Percentiles rank a stretch among this genome's conserved stretches.
Conservation (phyloP, 2,329 filamentous ascomycete species). For the Didymellaceae sp. region DNA sequence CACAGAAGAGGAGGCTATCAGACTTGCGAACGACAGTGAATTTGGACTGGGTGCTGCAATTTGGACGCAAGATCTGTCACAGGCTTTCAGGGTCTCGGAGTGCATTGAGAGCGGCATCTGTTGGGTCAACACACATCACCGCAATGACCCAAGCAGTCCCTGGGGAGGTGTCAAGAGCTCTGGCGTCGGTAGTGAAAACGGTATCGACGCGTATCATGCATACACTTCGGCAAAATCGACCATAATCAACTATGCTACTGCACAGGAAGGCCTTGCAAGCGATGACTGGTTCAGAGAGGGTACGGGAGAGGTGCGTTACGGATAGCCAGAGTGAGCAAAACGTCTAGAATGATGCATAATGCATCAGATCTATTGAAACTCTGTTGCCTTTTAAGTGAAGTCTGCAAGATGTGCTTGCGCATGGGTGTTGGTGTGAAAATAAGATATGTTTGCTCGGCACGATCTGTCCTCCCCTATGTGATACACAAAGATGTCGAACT, state of each 20-base stretch:
- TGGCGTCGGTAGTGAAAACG: slow-evolving; percentile 76
- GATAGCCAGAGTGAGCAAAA: slow-evolving; percentile 31
- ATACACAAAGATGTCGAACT: no score
- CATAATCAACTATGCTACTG: slow-evolving; percentile 71
- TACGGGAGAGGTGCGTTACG: slow-evolving; percentile 64
- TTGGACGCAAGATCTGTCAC: slow-evolving; percentile 58
- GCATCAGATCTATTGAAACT: neutral
- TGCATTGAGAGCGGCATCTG: slow-evolving; percentile 58
- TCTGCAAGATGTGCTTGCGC: no score
- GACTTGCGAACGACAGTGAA: slow-evolving; percentile 57
- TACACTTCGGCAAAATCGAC: slow-evolving; percentile 67
- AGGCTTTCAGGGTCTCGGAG: slow-evolving; percentile 56
- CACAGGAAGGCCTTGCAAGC: slow-evolving; percentile 57
- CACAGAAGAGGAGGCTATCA: slow-evolving; percentile 55
- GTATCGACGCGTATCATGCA: slow-evolving; percentile 58
- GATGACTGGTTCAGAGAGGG: slow-evolving; percentile 65
- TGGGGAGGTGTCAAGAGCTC: slow-evolving; percentile 70
- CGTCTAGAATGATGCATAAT: neutral
- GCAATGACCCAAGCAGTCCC: slow-evolving; percentile 74
- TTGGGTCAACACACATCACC: slow-evolving; percentile 65
- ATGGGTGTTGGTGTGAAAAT: no score
- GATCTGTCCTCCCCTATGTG: no score
- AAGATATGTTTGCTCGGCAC: neutral
- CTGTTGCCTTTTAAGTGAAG: no score
- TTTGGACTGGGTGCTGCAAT: slow-evolving; percentile 60